Conservation (phyloP, 2,329 filamentous ascomycete genomes). For the Phialocephala subalpina region DNA sequence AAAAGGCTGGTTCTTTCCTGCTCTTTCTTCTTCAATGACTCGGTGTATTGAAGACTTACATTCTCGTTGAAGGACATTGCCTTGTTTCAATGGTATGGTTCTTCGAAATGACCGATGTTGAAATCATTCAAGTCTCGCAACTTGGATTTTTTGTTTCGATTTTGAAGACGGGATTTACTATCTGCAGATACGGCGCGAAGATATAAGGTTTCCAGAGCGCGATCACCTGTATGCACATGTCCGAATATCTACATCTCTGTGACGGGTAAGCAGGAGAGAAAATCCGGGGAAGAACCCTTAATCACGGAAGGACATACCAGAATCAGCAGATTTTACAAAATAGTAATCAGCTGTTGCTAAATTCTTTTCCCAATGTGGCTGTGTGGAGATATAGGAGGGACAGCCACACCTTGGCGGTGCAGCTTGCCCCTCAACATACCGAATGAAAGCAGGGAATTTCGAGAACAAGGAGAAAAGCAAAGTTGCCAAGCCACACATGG, state of each 20-base stretch:
- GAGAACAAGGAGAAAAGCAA: neutral
- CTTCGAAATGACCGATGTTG: neutral
- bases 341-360: neutral
- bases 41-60: neutral
- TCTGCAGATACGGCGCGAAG: neutral
- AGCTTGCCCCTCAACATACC: neutral
- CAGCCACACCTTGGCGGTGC: too few species aligned
- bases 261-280: neutral
- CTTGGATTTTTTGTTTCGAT: neutral
- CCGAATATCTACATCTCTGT: neutral
- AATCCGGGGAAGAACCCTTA: neutral
- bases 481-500: neutral
- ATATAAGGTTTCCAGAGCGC: neutral
- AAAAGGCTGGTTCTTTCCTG: neutral
- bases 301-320: neutral
- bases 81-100: neutral
- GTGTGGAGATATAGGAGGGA: neutral
- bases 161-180: neutral
- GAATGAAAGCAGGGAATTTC: neutral
- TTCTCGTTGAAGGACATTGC: neutral
- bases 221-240: conserved; percentile 8
- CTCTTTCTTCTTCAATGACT: neutral
- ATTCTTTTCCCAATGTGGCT: neutral
- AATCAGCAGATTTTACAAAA: neutral
- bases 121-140: neutral